phyloP scores from a whole-genome alignment of 495 filamentous ascomycete genomes.

The Chaetomium cochliodes region DNA sequence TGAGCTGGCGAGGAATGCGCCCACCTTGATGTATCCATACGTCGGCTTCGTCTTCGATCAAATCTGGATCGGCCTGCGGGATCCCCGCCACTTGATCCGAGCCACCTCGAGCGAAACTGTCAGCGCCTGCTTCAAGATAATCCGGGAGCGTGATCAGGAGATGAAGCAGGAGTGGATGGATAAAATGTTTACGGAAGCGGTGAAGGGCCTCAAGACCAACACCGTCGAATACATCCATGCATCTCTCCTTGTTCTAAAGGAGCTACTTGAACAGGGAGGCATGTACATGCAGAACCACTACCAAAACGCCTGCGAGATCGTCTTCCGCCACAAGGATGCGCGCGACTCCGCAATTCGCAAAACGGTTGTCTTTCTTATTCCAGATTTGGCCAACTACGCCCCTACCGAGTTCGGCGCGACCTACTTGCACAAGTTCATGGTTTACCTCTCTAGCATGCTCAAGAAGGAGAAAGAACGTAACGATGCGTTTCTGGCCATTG shows the following conservation, averaged over 20 bases:
- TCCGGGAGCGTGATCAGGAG: conserved; percentile 80
- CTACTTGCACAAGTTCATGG: conserved; percentile 94
- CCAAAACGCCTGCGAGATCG: conserved; percentile 83
- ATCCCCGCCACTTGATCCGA: conserved; percentile 84
- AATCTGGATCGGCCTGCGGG: conserved; percentile 90
- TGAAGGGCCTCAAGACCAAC: conserved; percentile 70
- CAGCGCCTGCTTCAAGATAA: conserved; percentile 90
- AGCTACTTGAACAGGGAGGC: conserved; percentile 85
- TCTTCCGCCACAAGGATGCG: conserved; percentile 86
- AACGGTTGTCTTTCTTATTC: conserved; percentile 85
- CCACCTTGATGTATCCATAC: conserved; percentile 89
- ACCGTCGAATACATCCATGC: conserved; percentile 87
- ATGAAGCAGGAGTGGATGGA: conserved; percentile 83
- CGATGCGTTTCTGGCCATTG: conserved; percentile 90
- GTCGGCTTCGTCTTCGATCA: conserved; percentile 87
- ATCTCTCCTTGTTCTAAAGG: conserved; percentile 84
- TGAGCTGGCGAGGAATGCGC: conserved; percentile 85
- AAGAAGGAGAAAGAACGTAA: conserved; percentile 93
- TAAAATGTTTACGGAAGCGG: conserved; percentile 79
- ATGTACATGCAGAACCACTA: conserved; percentile 98
- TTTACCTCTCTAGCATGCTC: conserved; percentile 90
- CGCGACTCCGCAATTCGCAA: conserved; percentile 81
- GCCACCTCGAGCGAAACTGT: conserved; percentile 88
- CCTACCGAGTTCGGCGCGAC: conserved; percentile 77
- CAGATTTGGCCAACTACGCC: conserved; percentile 87